A percentile compares a stretch with the other conserved stretches of the same genome.
phyloP scores from a whole-genome alignment of 2,329 filamentous ascomycete genomes.

The Xylariaceae sp. region DNA sequence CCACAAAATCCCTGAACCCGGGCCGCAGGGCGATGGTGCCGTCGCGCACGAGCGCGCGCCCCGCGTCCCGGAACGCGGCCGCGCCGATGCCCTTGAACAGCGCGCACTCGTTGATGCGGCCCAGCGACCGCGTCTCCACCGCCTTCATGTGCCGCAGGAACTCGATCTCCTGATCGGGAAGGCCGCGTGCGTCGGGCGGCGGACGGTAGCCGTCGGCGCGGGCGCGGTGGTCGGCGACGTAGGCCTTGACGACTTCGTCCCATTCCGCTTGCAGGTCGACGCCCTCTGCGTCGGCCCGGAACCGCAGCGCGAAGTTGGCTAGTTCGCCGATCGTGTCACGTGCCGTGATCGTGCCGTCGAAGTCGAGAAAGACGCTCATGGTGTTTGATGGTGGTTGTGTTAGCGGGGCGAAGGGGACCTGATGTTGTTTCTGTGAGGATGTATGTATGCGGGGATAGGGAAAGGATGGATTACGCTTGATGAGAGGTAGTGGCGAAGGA shows the following conservation, averaged over 20 bases:
- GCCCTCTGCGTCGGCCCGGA: slow-evolving; percentile 27
- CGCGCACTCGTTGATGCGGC: slow-evolving; percentile 45
- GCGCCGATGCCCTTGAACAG: slow-evolving; percentile 48
- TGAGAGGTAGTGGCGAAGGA: neutral
- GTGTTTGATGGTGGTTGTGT: neutral
- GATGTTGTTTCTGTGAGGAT: no score
- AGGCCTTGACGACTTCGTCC: slow-evolving; percentile 49
- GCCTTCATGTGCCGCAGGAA: slow-evolving; percentile 48
- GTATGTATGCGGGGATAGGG: no score
- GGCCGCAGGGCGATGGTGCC: slow-evolving; percentile 41
- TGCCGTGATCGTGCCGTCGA: slow-evolving; percentile 62
- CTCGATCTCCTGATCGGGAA: slow-evolving; percentile 43
- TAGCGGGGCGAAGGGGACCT: no score
- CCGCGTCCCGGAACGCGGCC: slow-evolving; percentile 42
- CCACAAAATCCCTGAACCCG: slow-evolving; percentile 44
- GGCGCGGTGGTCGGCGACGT: slow-evolving; percentile 45
- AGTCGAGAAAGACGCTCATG: slow-evolving; percentile 58
- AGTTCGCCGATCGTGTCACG: slow-evolving; percentile 56
- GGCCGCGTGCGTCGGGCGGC: slow-evolving; percentile 37
- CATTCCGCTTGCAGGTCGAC: slow-evolving; percentile 44
- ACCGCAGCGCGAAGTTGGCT: slow-evolving; percentile 46
- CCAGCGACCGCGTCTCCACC: slow-evolving; percentile 51
- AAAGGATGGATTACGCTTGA: no score
- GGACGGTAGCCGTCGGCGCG: slow-evolving; percentile 43
- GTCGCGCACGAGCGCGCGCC: slow-evolving; percentile 38